Percentiles rank a stretch among this genome's conserved stretches.
Conservation (phyloP, 2,329 filamentous ascomycete species). For the Nothophaeocryptopus gaeumannii region DNA sequence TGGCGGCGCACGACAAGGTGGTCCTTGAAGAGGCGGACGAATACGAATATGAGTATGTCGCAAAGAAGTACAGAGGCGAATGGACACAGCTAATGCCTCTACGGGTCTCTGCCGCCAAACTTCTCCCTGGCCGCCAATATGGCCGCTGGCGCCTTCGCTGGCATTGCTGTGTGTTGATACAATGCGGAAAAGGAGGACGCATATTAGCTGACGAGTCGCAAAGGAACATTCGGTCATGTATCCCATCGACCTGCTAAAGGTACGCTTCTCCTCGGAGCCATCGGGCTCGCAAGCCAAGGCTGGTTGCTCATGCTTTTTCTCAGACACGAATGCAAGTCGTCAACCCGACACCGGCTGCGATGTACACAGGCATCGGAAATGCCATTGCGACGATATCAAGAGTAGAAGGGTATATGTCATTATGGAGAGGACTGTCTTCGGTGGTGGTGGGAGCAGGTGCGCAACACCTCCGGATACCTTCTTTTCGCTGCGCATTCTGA, state of each 20-base stretch:
- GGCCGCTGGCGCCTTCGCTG: constrained; percentile 92
- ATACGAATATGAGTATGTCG: constrained; percentile 33
- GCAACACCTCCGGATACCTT: constrained; percentile 20
- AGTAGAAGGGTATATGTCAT: constrained; percentile 81
- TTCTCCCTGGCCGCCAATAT: constrained; percentile 94
- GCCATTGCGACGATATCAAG: constrained; percentile 89
- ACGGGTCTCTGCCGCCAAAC: constrained; percentile 91
- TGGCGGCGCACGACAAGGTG: constrained; percentile 34
- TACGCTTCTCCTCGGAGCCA: constrained; percentile 42
- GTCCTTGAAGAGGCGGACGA: constrained; percentile 35
- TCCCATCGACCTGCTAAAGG: constrained; percentile 96
- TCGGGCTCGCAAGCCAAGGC: constrained; percentile 5
- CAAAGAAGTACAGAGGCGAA: constrained; percentile 6
- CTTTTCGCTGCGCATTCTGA: constrained; percentile 23
- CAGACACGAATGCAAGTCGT: constrained; percentile 98
- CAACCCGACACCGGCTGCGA: constrained; percentile 73
- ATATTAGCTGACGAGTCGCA: constrained; percentile 17
- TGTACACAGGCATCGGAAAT: constrained; percentile 87
- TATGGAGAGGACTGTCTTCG: constrained; percentile 96
- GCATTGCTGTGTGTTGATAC: constrained; percentile 73
- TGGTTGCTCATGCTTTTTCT: constrained; percentile 6
- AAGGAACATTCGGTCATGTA: constrained; percentile 99
- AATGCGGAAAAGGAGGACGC: not conserved
- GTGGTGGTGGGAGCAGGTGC: constrained; percentile 90
- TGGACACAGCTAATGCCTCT: constrained; percentile 41